Percentiles rank a stretch among this genome's conserved stretches.
These are phyloP conservation scores for Trametes polyzona DNA, from an alignment of 1,284 basidiomycete species.

Conservation along the genomic window DNA sequence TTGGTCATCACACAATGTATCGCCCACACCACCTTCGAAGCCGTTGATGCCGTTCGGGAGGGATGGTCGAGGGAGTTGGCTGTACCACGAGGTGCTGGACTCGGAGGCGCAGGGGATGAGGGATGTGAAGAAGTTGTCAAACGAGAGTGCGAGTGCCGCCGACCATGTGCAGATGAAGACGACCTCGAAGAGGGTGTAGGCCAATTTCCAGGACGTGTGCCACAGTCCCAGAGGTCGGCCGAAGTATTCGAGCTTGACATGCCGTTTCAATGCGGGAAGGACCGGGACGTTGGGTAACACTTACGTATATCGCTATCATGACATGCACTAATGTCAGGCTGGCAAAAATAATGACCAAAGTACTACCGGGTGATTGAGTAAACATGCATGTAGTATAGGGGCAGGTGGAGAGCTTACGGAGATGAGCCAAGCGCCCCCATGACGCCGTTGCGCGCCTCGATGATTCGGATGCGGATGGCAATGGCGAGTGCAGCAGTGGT, in stretches of 20 bases:
- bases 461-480: conserved; percentile 72
- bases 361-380: conserved; percentile 47
- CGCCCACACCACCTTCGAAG: conserved; percentile 52
- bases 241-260: conserved; percentile 82
- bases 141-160: conserved; percentile 83
- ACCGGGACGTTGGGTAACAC: conserved; percentile 37
- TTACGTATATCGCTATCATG: conserved; percentile 80
- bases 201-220: conserved; percentile 82
- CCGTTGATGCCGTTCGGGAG: conserved; percentile 44
- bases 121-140: conserved; percentile 93
- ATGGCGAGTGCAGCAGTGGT: conserved; percentile 81
- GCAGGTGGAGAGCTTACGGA: conserved; percentile 54
- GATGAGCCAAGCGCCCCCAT: conserved; percentile 82
- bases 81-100: conserved; percentile 72
- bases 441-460: conserved; percentile 55
- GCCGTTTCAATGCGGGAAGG: neutral
- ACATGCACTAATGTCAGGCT: conserved; percentile 87
- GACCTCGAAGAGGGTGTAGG: conserved; percentile 81
- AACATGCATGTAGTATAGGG: neutral
- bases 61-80: conserved; percentile 53
- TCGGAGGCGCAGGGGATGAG: conserved; percentile 73
- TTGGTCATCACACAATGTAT: conserved; percentile 70
- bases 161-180: conserved; percentile 93
- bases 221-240: conserved; percentile 89
- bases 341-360: conserved; percentile 86